A percentile compares a stretch with the other conserved stretches of the same genome.
These are phyloP conservation scores for Thalassiosira livingstoniorum DNA, from an alignment of 352 stramenopile genomes.

Conservation along the genomic window DNA sequence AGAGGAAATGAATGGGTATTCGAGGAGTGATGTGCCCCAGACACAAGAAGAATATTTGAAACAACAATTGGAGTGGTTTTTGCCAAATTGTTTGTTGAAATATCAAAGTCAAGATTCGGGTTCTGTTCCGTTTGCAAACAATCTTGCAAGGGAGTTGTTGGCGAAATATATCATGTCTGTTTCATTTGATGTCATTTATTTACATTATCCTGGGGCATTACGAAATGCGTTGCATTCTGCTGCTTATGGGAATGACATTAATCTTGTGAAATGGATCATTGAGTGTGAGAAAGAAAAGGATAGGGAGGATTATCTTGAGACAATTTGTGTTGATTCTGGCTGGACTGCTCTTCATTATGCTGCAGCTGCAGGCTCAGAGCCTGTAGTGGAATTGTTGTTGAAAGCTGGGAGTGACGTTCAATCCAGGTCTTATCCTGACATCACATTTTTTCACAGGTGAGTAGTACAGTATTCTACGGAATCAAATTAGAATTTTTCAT, in stretches of 20 bases:
- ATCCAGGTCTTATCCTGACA: slow-evolving; percentile 54
- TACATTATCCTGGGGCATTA: slow-evolving; percentile 29
- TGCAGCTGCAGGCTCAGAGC: slow-evolving; percentile 59
- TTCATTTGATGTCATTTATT: slow-evolving; percentile 52
- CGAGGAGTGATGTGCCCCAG: slow-evolving; percentile 24
- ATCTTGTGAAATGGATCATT: slow-evolving; percentile 52
- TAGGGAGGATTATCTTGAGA: slow-evolving; percentile 56
- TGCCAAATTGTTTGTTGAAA: slow-evolving; percentile 75
- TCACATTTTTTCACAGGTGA: slow-evolving; percentile 72
- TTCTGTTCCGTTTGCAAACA: slow-evolving; percentile 34
- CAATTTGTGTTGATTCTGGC: slow-evolving; percentile 74
- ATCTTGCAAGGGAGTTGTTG: slow-evolving; percentile 48
- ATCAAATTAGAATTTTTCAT: background rate
- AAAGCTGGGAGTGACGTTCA: slow-evolving; percentile 51
- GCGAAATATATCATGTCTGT: slow-evolving; percentile 47
- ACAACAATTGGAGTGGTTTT: slow-evolving; percentile 75
- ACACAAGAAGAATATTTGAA: slow-evolving; percentile 49
- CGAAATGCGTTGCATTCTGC: slow-evolving; percentile 53
- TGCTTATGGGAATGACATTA: slow-evolving; percentile 47
- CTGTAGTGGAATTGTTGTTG: slow-evolving; percentile 73
- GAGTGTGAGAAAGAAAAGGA: slow-evolving; percentile 24
- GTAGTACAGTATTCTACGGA: slow-evolving; percentile 10
- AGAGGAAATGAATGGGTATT: slow-evolving; percentile 16
- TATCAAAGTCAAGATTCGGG: slow-evolving; percentile 43
- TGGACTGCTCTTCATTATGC: slow-evolving; percentile 83